These are phyloP conservation scores for Brassica nigra DNA, from an alignment of 345 rosid genomes.

Conservation along the genomic window DNA sequence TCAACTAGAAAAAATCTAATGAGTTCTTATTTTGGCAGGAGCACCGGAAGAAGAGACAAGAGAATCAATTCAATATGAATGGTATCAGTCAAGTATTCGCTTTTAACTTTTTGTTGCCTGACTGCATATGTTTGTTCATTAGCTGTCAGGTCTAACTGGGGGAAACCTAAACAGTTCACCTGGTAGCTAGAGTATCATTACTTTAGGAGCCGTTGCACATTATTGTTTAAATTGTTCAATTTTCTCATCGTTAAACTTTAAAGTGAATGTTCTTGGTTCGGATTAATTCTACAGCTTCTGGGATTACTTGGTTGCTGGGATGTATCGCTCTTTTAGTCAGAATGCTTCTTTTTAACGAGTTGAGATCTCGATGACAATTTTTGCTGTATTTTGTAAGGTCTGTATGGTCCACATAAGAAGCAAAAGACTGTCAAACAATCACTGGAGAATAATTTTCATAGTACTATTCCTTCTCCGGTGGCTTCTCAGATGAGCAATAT, in stretches of 20 bases:
- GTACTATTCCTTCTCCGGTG: slow-evolving; percentile 69
- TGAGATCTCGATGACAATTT: slow-evolving; percentile 18
- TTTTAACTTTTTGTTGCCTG: slow-evolving; percentile 25
- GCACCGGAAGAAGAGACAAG: slow-evolving; percentile 67
- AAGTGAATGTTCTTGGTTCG: not conserved
- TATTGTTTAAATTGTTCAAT: not conserved
- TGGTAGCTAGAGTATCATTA: slow-evolving; percentile 13
- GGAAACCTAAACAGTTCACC: slow-evolving; percentile 12
- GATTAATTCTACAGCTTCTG: not conserved
- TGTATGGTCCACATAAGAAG: slow-evolving; percentile 77
- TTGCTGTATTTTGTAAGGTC: slow-evolving; percentile 53
- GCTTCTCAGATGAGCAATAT: slow-evolving; percentile 94
- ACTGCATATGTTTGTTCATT: slow-evolving; percentile 20
- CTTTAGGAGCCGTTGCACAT: slow-evolving; percentile 3
- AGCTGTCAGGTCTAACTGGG: slow-evolving; percentile 11
- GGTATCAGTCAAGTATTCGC: slow-evolving; percentile 58
- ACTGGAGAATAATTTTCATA: slow-evolving; percentile 57
- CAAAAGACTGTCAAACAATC: slow-evolving; percentile 68
- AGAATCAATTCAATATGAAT: slow-evolving; percentile 68
- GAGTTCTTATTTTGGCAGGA: slow-evolving; percentile 50
- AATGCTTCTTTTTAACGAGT: not conserved
- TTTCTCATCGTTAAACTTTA: slow-evolving; percentile 8
- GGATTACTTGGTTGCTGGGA: not conserved
- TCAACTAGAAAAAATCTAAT: slow-evolving; percentile 18
- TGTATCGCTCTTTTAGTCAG: not conserved